Base-by-base conservation (phyloP, 1,139 yeast genomes). In the Zygoascus sp. region DNA sequence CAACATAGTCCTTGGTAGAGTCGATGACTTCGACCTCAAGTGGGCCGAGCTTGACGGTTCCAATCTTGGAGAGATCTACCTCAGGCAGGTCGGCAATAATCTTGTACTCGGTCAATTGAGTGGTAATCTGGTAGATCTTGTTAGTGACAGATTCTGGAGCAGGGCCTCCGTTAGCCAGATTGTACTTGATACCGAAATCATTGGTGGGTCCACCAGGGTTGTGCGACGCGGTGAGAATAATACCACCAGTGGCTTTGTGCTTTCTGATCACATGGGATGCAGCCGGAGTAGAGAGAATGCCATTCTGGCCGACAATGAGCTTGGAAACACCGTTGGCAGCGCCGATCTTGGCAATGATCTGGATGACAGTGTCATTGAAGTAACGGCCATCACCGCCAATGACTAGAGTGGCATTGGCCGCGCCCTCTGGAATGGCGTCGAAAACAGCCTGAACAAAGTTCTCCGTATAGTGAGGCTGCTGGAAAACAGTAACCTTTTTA, bases 381-480 rank as follows among this genome's bases (percentile, higher is more conserved):
- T 74, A 92, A 58, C 98, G 81, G 46, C 98, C 98, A 65, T 92
- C 98, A 51, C 98, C 98, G 49, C 98, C 98, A 56, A 92, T 81
- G 3, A 90, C 97, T 53, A 92, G 74, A 4, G 86, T 81, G 3
- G 96, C 75, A 52, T 73, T 85, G 48, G 77, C 51, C 7, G 82
- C 70, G 25, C 97, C 97, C 65, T 90, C 96, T 13, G 97, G 98
- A 58, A 92, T 90, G 37, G 97, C 79, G 49, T 80, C 79, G 50
- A 92, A 68, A 54, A 88, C 77, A 17, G 97, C 79, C 66, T 92
- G 98, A 55, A 92, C 78, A 69, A 92, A 92, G 72, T 92, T 92
- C 67, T 92, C 98, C 2, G 96, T 84, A 69, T 92, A 92, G 63
- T 87, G 74, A 20, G 41, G 42, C 62, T 83, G 82, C 67, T 87